These are phyloP conservation scores for Colletotrichum tofieldiae DNA, from an alignment of 2,329 filamentous ascomycete species.

Conservation along the genomic window DNA sequence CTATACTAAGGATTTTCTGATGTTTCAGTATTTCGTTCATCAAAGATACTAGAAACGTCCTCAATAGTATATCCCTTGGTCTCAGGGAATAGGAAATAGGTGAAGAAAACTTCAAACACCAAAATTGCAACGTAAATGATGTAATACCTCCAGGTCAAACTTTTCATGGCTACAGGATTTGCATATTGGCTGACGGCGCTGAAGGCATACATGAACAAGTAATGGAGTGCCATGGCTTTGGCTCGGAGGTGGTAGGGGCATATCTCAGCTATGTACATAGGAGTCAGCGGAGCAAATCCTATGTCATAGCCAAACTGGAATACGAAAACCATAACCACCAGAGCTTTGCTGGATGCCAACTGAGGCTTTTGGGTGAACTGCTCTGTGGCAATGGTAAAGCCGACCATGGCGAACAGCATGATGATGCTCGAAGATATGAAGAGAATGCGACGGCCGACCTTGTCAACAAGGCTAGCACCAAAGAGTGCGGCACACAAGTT, in stretches of 20 bases:
- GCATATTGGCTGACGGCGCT: constrained; percentile 56
- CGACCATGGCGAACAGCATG: constrained; percentile 19
- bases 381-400: constrained; percentile 20
- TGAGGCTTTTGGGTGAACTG: constrained; percentile 1
- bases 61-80: constrained; percentile 66
- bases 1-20: not conserved
- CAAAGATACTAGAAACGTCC: constrained; percentile 71
- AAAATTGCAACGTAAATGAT: constrained; percentile 68
- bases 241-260: constrained; percentile 68
- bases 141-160: constrained; percentile 69
- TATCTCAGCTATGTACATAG: constrained; percentile 67
- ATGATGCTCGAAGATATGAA: constrained; percentile 11
- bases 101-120: constrained; percentile 63
- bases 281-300: constrained; percentile 67
- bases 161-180: constrained; percentile 66
- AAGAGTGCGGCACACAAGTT: constrained; percentile 15
- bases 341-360: constrained; percentile 49
- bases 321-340: constrained; percentile 54
- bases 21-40: constrained; percentile 41
- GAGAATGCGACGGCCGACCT: constrained; percentile 17
- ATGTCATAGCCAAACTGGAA: constrained; percentile 66
- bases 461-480: constrained; percentile 19
- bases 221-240: constrained; percentile 60
- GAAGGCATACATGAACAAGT: constrained; percentile 47
- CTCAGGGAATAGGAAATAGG: constrained; percentile 61